Conservation (phyloP, 2,329 filamentous ascomycete genomes). For the Dothideomycetes sp. region DNA sequence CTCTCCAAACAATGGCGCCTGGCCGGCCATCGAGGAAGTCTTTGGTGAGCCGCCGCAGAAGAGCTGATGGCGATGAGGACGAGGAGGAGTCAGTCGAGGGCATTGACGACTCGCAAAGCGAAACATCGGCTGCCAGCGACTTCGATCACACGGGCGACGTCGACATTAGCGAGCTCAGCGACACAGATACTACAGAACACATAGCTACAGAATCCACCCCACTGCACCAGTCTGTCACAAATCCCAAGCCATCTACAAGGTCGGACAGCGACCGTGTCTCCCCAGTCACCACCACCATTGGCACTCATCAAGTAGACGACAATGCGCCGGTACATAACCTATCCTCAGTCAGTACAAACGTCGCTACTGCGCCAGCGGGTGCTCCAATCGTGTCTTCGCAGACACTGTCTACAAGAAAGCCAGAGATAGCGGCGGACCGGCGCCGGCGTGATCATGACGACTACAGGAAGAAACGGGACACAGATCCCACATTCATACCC, state of each 20-base stretch:
- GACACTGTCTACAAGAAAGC: conserved; percentile 15
- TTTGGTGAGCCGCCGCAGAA: conserved; percentile 57
- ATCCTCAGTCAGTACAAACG: neutral
- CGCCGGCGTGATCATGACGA: conserved; percentile 82
- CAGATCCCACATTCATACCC: conserved; percentile 87
- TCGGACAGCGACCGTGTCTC: neutral
- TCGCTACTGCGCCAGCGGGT: neutral
- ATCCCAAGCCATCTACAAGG: neutral
- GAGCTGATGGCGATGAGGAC: conserved; percentile 61
- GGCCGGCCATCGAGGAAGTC: conserved; percentile 49
- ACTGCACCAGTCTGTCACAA: conserved; percentile 15
- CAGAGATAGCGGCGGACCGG: conserved; percentile 56
- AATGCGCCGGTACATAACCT: no score
- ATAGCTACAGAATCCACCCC: neutral
- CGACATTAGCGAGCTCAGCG: conserved; percentile 50
- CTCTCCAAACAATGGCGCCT: conserved; percentile 40
- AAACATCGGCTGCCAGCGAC: conserved; percentile 49
- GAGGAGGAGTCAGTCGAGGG: conserved; percentile 49
- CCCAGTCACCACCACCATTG: neutral
- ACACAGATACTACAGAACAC: conserved; percentile 34
- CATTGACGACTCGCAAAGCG: conserved; percentile 55
- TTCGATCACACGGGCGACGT: conserved; percentile 42
- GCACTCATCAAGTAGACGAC: no score
- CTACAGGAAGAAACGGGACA: conserved; percentile 77
- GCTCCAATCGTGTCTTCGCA: conserved; percentile 8